Evolutionary conservation across 108 stramenopile genomes (phyloP).

Genomic region (Cyclotella kingstonii): DNA sequence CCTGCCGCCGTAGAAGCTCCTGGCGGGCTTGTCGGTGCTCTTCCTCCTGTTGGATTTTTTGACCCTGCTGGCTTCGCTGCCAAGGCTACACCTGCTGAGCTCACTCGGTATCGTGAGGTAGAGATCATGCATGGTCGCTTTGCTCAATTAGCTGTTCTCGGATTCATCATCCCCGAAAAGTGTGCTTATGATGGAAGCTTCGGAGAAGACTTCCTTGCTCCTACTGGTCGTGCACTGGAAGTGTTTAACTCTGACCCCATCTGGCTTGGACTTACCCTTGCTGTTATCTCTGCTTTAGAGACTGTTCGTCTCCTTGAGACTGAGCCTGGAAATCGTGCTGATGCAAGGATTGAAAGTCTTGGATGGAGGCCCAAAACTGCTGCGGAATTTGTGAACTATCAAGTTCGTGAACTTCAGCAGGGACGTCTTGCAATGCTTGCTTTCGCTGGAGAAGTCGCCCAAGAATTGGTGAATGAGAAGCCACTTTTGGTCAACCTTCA

Average conservation of each 20-base stretch:
- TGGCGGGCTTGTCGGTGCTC: conserved; percentile 24
- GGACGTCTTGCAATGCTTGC: conserved; percentile 83
- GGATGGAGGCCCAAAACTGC: conserved; percentile 49
- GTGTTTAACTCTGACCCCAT: conserved; percentile 42
- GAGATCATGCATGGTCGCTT: conserved; percentile 63
- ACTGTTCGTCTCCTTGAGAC: conserved; percentile 40
- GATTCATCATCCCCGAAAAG: conserved; percentile 41
- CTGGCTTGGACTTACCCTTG: conserved; percentile 38
- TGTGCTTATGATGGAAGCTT: conserved; percentile 48
- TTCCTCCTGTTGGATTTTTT: conserved; percentile 51
- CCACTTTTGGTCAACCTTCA: conserved; percentile 41
- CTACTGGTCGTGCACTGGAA: conserved; percentile 43
- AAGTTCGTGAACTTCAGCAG: conserved; percentile 64
- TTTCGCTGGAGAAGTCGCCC: conserved; percentile 71
- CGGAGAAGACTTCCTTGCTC: conserved; percentile 55
- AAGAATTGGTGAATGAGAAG: conserved; percentile 48
- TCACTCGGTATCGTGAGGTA: conserved; percentile 45
- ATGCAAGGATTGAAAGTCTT: conserved; percentile 38
- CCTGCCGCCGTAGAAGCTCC: neutral
- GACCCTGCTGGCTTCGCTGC: conserved; percentile 50
- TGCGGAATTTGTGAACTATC: conserved; percentile 37
- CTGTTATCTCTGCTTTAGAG: conserved; percentile 37
- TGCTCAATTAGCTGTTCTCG: conserved; percentile 47
- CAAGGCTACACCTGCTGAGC: conserved; percentile 37
- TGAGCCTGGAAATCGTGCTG: conserved; percentile 27